These are phyloP conservation scores for Amphibolis antarctica DNA, from an alignment of 106 monocot genomes.

Conservation along the genomic window DNA sequence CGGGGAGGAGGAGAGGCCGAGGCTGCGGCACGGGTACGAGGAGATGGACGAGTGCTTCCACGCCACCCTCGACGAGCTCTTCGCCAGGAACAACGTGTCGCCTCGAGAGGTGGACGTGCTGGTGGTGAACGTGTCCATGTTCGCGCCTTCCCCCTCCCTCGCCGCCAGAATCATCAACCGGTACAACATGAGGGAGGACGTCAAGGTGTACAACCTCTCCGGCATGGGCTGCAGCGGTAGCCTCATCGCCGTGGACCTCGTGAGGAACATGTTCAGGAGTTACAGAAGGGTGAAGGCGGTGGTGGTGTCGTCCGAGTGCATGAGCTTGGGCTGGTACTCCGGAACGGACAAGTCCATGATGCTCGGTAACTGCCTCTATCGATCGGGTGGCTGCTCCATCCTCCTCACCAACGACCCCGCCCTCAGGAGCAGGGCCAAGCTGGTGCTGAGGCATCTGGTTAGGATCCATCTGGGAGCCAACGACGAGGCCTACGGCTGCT, in stretches of 20 bases:
- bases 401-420: constrained; percentile 52
- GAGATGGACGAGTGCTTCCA: constrained; percentile 74
- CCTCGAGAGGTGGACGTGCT: constrained; percentile 38
- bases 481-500: constrained; percentile 42
- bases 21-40: constrained; percentile 23
- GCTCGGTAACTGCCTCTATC: constrained; percentile 66
- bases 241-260: constrained; percentile 43
- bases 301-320: constrained; percentile 66
- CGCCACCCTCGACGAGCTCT: constrained; percentile 42
- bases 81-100: constrained; percentile 15
- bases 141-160: constrained; percentile 58
- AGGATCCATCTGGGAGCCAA: constrained; percentile 40
- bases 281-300: constrained; percentile 28
- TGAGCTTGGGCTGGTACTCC: constrained; percentile 67
- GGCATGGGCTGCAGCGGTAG: constrained; percentile 88
- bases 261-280: constrained; percentile 22
- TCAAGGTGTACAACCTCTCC: constrained; percentile 58
- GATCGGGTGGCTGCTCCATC: constrained; percentile 45
- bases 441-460: constrained; percentile 33
- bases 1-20: constrained; percentile 30
- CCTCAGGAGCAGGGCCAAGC: constrained; percentile 25
- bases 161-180: constrained; percentile 36
- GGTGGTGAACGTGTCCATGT: constrained; percentile 66
- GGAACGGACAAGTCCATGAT: constrained; percentile 58
- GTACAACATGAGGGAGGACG: constrained; percentile 60